These are phyloP conservation scores for Cardamine resedifolia DNA, from an alignment of 345 rosid genomes.

Conservation along the genomic window DNA sequence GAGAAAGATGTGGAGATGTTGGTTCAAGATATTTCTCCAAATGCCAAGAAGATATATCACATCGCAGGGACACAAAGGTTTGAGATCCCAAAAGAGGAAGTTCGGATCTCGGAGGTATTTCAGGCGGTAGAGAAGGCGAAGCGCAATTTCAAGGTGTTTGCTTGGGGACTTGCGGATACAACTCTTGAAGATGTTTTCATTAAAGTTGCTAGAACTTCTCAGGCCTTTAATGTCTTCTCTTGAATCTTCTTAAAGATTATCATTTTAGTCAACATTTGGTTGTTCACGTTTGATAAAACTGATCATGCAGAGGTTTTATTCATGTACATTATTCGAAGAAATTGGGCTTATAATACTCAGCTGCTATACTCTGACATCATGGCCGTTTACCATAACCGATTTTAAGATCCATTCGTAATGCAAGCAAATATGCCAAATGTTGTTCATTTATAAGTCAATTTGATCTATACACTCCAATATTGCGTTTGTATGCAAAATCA, in stretches of 20 bases:
- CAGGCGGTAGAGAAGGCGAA: slow-evolving; percentile 73
- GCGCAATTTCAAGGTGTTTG: slow-evolving; percentile 60
- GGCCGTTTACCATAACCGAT: too few relatives aligned
- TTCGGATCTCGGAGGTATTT: slow-evolving; percentile 64
- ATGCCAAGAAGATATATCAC: slow-evolving; percentile 69
- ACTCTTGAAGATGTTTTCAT: slow-evolving; percentile 92
- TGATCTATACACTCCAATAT: not conserved
- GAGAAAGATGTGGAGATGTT: slow-evolving; percentile 71
- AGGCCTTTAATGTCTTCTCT: slow-evolving; percentile 48
- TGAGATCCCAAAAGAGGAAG: slow-evolving; percentile 73
- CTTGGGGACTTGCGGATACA: slow-evolving; percentile 88
- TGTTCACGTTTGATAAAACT: not conserved
- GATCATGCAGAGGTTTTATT: not conserved
- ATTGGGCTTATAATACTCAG: too few relatives aligned
- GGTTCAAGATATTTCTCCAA: slow-evolving; percentile 54
- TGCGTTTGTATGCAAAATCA: not conserved
- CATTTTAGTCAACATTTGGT: not conserved
- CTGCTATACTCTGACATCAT: too few relatives aligned
- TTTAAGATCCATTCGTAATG: not conserved
- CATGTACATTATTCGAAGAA: not conserved
- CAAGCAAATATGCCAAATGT: not conserved
- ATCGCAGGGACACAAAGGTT: slow-evolving; percentile 87
- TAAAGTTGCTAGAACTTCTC: slow-evolving; percentile 65
- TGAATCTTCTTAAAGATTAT: slow-evolving; percentile 33
- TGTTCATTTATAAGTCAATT: not conserved